Conservation (phyloP, 2,329 filamentous ascomycete genomes). For the Cytospora chrysosperma region DNA sequence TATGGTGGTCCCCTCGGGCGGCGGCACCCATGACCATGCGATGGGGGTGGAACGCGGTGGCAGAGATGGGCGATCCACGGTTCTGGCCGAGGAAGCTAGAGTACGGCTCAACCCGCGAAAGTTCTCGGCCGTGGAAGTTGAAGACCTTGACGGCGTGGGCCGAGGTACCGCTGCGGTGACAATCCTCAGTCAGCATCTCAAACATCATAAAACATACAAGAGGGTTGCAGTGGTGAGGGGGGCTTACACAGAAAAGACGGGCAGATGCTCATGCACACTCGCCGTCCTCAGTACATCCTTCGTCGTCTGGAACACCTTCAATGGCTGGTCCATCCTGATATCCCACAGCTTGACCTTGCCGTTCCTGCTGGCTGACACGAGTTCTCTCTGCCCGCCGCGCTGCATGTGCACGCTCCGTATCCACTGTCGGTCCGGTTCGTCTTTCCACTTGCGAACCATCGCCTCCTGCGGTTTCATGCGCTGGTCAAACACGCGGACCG, state of each 20-base stretch:
- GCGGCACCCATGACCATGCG: slow-evolving; percentile 87
- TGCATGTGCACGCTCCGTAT: slow-evolving; percentile 96
- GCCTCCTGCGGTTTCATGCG: slow-evolving; percentile 78
- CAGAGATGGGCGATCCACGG: slow-evolving; percentile 77
- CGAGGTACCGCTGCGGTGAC: slow-evolving; percentile 73
- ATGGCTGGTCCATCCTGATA: slow-evolving; percentile 77
- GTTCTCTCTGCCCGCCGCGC: slow-evolving; percentile 86
- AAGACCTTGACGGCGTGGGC: slow-evolving; percentile 87
- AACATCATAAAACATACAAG: not conserved
- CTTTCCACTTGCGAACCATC: slow-evolving; percentile 97
- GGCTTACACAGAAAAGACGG: slow-evolving; percentile 89
- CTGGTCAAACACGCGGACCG: slow-evolving; percentile 90
- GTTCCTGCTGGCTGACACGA: slow-evolving; percentile 86
- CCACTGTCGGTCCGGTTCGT: slow-evolving; percentile 83
- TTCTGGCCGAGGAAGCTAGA: slow-evolving; percentile 83
- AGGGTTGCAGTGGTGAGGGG: not conserved
- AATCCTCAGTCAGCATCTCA: slow-evolving; percentile 31
- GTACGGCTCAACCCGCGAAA: slow-evolving; percentile 86
- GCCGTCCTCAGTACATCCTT: slow-evolving; percentile 78
- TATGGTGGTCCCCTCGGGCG: slow-evolving; percentile 80
- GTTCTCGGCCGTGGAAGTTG: slow-evolving; percentile 77
- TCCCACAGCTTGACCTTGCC: slow-evolving; percentile 97
- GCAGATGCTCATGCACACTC: slow-evolving; percentile 92
- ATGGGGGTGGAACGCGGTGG: slow-evolving; percentile 94
- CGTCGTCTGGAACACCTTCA: slow-evolving; percentile 73